Evolutionary conservation across 1,284 basidiomycete genomes (phyloP).

Genomic region (Coriolopsis trogii): DNA sequence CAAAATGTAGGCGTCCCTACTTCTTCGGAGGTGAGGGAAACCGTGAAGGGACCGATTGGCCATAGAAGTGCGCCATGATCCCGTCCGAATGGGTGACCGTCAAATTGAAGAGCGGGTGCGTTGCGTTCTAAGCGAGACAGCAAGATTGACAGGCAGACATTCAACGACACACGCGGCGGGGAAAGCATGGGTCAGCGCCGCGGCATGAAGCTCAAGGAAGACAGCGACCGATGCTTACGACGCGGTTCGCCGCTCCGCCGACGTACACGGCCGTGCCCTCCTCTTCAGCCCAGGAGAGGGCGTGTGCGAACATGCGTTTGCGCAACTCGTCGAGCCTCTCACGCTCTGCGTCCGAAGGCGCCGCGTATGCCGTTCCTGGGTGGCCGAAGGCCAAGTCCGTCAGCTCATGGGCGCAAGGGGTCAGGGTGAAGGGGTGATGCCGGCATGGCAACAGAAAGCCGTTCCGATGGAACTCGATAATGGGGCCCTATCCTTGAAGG

Average conservation of each 20-base stretch:
- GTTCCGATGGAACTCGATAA: too few species aligned
- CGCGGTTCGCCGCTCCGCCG: constrained; percentile 67
- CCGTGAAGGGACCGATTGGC: constrained; percentile 51
- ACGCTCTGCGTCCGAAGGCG: constrained; percentile 18
- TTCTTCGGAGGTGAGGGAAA: too few species aligned
- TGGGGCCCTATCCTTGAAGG: too few species aligned
- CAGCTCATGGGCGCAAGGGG: neutral
- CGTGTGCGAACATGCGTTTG: constrained; percentile 56
- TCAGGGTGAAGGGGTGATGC: too few species aligned
- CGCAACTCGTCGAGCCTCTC: constrained; percentile 39
- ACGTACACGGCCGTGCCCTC: constrained; percentile 63
- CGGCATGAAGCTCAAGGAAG: neutral
- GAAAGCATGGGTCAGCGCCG: neutral
- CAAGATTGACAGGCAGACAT: too few species aligned
- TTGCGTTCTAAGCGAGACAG: constrained; percentile 92
- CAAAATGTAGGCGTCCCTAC: too few species aligned
- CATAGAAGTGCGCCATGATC: constrained; percentile 81
- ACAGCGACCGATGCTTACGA: constrained; percentile 54
- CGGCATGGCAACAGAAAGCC: too few species aligned
- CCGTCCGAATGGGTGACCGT: constrained; percentile 74
- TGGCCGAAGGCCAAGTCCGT: neutral
- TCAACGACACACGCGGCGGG: too few species aligned
- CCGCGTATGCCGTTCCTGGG: constrained; percentile 13
- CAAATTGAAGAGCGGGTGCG: constrained; percentile 87
- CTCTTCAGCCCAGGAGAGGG: constrained; percentile 80